Percentiles rank a stretch among this genome's conserved stretches.
Conservation (phyloP, 768 basidiomycete species). For the Lepiota subincarnata region DNA sequence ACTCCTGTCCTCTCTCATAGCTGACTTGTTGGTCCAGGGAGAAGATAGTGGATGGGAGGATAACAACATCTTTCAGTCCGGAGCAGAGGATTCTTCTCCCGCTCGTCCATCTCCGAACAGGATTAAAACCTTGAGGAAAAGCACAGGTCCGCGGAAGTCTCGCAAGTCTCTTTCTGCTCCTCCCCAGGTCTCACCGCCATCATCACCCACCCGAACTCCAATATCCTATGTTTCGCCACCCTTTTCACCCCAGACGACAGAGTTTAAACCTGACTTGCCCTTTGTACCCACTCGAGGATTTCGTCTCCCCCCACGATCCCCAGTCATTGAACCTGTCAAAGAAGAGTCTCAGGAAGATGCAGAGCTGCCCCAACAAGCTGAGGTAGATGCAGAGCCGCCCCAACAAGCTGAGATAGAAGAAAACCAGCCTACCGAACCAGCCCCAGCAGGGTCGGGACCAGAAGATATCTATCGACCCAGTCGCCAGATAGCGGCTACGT, state of each 20-base stretch:
- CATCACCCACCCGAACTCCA: slow-evolving; percentile 37
- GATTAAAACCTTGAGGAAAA: slow-evolving; percentile 39
- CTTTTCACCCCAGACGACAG: slow-evolving; percentile 19
- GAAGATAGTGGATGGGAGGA: slow-evolving; percentile 90
- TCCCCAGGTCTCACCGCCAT: slow-evolving; percentile 43
- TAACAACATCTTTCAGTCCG: slow-evolving; percentile 87
- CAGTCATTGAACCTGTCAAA: not conserved
- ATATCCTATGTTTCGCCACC: slow-evolving; percentile 30
- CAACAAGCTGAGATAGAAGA: slow-evolving; percentile 13
- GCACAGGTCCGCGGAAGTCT: slow-evolving; percentile 40
- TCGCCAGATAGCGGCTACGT: slow-evolving; percentile 21
- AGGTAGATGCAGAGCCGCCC: slow-evolving; percentile 8
- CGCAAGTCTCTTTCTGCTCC: slow-evolving; percentile 74
- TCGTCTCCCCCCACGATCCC: not conserved
- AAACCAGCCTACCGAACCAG: slow-evolving; percentile 7
- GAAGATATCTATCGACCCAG: slow-evolving; percentile 10
- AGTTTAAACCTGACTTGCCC: slow-evolving; percentile 20
- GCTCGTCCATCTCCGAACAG: slow-evolving; percentile 54
- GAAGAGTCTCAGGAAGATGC: slow-evolving; percentile 5
- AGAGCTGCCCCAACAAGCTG: slow-evolving; percentile 15
- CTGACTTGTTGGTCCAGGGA: slow-evolving; percentile 15
- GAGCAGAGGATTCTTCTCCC: slow-evolving; percentile 85
- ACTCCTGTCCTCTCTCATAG: slow-evolving; percentile 2
- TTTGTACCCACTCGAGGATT: slow-evolving; percentile 1
- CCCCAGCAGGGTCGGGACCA: slow-evolving; percentile 3